Base-by-base conservation (phyloP, 2,329 filamentous ascomycete genomes). In the Fusarium graminum region DNA sequence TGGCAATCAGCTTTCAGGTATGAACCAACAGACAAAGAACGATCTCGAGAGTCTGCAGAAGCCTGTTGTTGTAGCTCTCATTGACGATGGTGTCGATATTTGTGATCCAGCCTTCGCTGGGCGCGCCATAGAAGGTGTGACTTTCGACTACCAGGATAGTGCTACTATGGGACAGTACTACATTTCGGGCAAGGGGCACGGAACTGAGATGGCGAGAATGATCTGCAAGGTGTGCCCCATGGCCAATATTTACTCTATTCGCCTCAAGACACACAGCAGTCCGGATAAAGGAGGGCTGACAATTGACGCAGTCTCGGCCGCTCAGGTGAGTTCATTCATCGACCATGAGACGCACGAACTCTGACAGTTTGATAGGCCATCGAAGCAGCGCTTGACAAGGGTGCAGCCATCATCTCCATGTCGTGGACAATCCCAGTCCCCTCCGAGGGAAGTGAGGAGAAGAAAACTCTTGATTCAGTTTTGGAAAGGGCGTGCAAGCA, bases 361-460 rank as follows among this genome's bases (percentile, higher is more conserved):
- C n/a, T n/a, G n/a, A n/a, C n/a, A n/a, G n/a, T n/a, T n/a, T n/a
- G n/a, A n/a, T 0, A 62, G 61, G 64, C 57, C 3, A 43, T 65
- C 1, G 36, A 61, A 22, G 64, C 64, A 6, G 64, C 64, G 2
- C 39, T 67, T 5, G 52, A 63, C 1, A 56, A 63, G 28, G 49
- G 63, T 1, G 64, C 53, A n/a, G 46, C 42, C 5, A 54, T 65
- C 3, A 67, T 67, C 8, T 65, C 57, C 2, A 65, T 67, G 64
- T 62, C 64, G 2, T 67, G 64, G 64, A 65, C 57, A 3, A 40
- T 67, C 4, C 50, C 60, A 1, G 26, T 56, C 7, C 50, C 45
- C 7, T n/a, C 44, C 10, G 17, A 43, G 12, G 38, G 29, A 25
- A 43, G 14, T 12, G 44, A 54, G 4, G 17, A 44, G 28, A 26